A percentile compares a stretch with the other conserved stretches of the same genome.
phyloP scores from a whole-genome alignment of 148 eudicot species.

The Dianthus caryophyllus region DNA sequence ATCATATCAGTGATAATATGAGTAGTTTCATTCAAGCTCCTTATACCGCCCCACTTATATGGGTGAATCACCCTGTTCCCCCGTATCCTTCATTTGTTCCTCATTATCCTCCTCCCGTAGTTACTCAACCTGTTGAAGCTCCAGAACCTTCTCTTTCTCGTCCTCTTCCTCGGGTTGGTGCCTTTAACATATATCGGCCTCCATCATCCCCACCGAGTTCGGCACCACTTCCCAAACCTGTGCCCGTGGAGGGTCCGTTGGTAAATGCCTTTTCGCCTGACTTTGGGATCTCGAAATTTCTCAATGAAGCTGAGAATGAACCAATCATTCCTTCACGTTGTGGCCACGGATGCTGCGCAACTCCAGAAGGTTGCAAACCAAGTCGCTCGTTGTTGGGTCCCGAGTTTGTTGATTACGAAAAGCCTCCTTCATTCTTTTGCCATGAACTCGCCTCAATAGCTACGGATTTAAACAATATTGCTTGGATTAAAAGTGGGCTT shows the following conservation, averaged over 20 bases:
- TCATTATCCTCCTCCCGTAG: conserved; percentile 19
- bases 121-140: conserved; percentile 27
- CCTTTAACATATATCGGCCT: conserved; percentile 49
- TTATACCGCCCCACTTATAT: conserved; percentile 12
- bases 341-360: conserved; percentile 68
- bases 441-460: conserved; percentile 63
- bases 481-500: conserved; percentile 84
- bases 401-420: conserved; percentile 77
- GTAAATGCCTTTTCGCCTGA: conserved; percentile 49
- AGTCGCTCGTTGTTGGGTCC: conserved; percentile 72
- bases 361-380: conserved; percentile 22
- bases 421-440: conserved; percentile 48
- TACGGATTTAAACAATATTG: conserved; percentile 64
- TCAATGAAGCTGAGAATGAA: conserved; percentile 43
- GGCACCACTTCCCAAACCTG: conserved; percentile 24
- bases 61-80: conserved; percentile 21
- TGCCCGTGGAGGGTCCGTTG: conserved; percentile 46
- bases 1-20: conserved; percentile 10
- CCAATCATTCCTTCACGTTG: conserved; percentile 54
- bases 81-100: conserved; percentile 12
- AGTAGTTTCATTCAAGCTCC: conserved; percentile 13
- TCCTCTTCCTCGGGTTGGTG: conserved; percentile 69
- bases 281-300: conserved; percentile 38
- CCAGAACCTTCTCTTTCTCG: conserved; percentile 35
- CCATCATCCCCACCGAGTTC: conserved; percentile 19